phyloP scores from a whole-genome alignment of 352 stramenopile genomes.

The Pythium apleroticum region DNA sequence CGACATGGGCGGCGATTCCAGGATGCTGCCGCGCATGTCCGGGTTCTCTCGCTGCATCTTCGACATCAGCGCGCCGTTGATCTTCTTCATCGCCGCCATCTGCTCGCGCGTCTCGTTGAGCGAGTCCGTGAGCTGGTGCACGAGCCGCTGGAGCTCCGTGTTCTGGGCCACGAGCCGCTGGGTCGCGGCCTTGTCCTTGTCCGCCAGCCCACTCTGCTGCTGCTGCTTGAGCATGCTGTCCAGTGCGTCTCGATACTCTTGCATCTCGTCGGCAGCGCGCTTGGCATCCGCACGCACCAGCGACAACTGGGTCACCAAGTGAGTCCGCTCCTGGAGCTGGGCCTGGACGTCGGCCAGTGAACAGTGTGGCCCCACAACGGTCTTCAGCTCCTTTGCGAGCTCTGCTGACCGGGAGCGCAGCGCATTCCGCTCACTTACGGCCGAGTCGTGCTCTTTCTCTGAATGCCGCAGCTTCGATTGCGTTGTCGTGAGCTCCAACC shows the following conservation, averaged over 20 bases:
- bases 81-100: conserved; percentile 65
- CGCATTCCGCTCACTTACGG: conserved; percentile 59
- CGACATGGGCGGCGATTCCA: conserved; percentile 43
- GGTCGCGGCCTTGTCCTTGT: conserved; percentile 64
- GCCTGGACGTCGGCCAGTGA: conserved; percentile 52
- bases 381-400: conserved; percentile 60
- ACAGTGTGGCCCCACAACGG: conserved; percentile 45
- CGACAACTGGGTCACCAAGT: conserved; percentile 53
- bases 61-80: conserved; percentile 70
- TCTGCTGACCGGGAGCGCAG: conserved; percentile 51
- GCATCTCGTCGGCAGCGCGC: conserved; percentile 49
- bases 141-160: conserved; percentile 59
- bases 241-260: conserved; percentile 60
- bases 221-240: conserved; percentile 46
- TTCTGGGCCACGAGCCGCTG: conserved; percentile 67
- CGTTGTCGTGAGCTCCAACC: conserved; percentile 37
- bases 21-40: conserved; percentile 48
- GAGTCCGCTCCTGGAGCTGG: conserved; percentile 59
- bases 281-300: conserved; percentile 56
- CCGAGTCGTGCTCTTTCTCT: conserved; percentile 18
- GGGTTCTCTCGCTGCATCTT: conserved; percentile 60
- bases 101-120: conserved; percentile 72
- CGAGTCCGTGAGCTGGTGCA: conserved; percentile 75
- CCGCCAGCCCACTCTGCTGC: conserved; percentile 35
- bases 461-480: conserved; percentile 36